A percentile compares a stretch with the other conserved stretches of the same genome.
Evolutionary conservation across 106 monocot species (phyloP).

Genomic region (Dendrobium huoshanense): DNA sequence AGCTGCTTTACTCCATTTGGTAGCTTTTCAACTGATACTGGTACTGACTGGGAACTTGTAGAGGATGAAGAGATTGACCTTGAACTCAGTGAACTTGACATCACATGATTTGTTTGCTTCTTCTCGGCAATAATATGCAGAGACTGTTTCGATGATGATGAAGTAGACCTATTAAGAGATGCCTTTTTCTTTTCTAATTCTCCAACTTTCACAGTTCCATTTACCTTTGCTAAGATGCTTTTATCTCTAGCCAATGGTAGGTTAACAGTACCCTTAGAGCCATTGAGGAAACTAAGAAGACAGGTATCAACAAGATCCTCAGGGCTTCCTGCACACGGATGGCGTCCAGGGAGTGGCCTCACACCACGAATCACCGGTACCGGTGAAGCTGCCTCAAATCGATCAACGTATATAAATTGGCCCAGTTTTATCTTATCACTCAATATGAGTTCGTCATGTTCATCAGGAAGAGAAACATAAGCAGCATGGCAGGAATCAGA

Average conservation of each 20-base stretch:
- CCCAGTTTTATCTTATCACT: conserved; percentile 83
- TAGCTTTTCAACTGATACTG: conserved; percentile 56
- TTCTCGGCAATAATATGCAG: conserved; percentile 19
- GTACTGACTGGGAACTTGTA: conserved; percentile 53
- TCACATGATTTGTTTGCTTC: conserved; percentile 22
- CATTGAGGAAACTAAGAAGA: conserved; percentile 32
- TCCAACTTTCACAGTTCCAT: conserved; percentile 21
- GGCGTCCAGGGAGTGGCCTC: conserved; percentile 68
- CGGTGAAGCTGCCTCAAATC: conserved; percentile 61
- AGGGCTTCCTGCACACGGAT: conserved; percentile 70
- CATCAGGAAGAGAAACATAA: conserved; percentile 61
- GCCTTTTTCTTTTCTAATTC: conserved; percentile 27
- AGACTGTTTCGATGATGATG: conserved; percentile 37
- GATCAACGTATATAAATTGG: conserved; percentile 69
- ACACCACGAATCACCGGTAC: conserved; percentile 65
- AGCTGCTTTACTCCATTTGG: conserved; percentile 46
- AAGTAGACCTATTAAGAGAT: conserved; percentile 38
- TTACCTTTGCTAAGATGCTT: conserved; percentile 30
- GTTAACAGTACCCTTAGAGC: conserved; percentile 11
- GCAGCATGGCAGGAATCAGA: conserved; percentile 89
- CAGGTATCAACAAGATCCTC: conserved; percentile 53
- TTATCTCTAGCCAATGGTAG: conserved; percentile 24
- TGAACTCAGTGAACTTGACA: conserved; percentile 35
- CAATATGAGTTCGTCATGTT: conserved; percentile 75
- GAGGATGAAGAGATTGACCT: conserved; percentile 58